A percentile compares a stretch with the other conserved stretches of the same genome.
Evolutionary conservation across 768 basidiomycete genomes (phyloP).

Genomic region (Lyophyllum decastes): DNA sequence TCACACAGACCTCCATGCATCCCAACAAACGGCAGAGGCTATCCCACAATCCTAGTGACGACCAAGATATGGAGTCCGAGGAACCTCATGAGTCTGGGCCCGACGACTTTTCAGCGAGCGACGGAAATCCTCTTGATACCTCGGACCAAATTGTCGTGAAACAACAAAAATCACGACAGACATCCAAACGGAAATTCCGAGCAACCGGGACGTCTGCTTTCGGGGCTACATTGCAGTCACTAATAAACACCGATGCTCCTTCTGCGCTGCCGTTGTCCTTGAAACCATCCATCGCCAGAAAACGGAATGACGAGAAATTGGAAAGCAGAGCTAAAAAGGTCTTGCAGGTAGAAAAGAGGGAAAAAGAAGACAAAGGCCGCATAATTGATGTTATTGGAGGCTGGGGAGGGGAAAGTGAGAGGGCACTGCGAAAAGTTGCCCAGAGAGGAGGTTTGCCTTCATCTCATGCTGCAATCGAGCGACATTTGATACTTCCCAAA

Average conservation of each 20-base stretch:
- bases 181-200: constrained; percentile 79
- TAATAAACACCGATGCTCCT: constrained; percentile 72
- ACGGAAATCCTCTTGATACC: constrained; percentile 43
- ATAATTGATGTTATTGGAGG: constrained; percentile 78
- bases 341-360: constrained; percentile 70
- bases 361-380: constrained; percentile 68
- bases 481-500: constrained; percentile 19
- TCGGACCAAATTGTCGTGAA: constrained; percentile 63
- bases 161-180: constrained; percentile 72
- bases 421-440: constrained; percentile 77
- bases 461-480: neutral
- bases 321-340: constrained; percentile 72
- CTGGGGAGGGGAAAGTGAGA: constrained; percentile 86
- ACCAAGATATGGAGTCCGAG: constrained; percentile 20
- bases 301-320: constrained; percentile 74
- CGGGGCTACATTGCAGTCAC: constrained; percentile 70
- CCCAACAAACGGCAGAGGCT: constrained; percentile 56
- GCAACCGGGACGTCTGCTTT: constrained; percentile 77
- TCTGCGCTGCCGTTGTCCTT: constrained; percentile 74
- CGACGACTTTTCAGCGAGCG: constrained; percentile 17
- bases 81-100: constrained; percentile 19
- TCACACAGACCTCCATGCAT: constrained; percentile 37
- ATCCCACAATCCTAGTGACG: constrained; percentile 22
- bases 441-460: constrained; percentile 72
- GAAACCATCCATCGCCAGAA: constrained; percentile 69